phyloP scores from a whole-genome alignment of 805 yeast genomes.

The Kuraishia hungarica region DNA sequence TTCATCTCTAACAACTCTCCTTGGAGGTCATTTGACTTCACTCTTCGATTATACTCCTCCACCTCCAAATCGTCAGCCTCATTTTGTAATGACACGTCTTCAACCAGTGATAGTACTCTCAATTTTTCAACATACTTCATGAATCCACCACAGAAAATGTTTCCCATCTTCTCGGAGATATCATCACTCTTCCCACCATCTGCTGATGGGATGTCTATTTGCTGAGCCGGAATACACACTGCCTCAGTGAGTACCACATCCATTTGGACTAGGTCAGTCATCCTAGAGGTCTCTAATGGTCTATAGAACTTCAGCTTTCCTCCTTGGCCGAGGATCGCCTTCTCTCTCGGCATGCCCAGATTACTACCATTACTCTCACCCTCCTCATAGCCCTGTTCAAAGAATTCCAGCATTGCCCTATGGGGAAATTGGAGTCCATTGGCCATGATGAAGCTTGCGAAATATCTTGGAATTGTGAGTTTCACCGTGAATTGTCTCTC shows the following conservation, averaged over 20 bases:
- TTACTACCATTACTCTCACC: background rate
- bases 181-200: background rate
- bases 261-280: background rate
- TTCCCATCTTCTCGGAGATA: background rate
- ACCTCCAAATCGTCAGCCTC: background rate
- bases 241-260: background rate
- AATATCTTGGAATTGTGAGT: background rate
- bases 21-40: background rate
- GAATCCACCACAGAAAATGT: background rate
- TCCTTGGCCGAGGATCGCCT: background rate
- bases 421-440: slow-evolving; percentile 6
- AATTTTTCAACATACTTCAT: background rate
- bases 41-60: background rate
- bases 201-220: background rate
- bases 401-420: slow-evolving; percentile 7
- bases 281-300: background rate
- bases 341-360: background rate
- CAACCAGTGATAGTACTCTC: background rate
- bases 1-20: background rate
- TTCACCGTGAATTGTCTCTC: background rate
- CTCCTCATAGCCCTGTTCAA: background rate
- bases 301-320: background rate
- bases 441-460: background rate
- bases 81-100: background rate
- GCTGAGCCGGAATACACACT: background rate